Evolutionary conservation across 2,329 filamentous ascomycete genomes (phyloP), one percentile per base, ranked within the genome.

Genomic region (Pyrenochaeta sp.): DNA sequence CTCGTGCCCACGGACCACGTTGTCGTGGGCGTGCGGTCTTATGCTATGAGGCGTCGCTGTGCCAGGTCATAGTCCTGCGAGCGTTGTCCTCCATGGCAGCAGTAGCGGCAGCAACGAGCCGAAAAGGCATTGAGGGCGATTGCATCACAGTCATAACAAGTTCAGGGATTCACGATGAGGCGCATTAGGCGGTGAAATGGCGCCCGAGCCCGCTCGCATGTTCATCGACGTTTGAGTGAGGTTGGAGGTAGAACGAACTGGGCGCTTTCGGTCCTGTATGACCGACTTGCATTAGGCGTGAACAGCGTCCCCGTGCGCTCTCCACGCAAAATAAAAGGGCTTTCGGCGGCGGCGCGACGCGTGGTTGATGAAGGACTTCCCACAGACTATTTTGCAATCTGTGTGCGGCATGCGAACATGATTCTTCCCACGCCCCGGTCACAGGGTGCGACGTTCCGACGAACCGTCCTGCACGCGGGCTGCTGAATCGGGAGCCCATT

Each of bases 261-360:
- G 62, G 61, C 66, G 64, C 8, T 24, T 64, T 67, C 59, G 70
- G 68, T 64, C 61, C 62, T 60, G 71, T 71, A 71, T 60, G 65
- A 67, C 71, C 68, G 68, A 73, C 60, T 63, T 72, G 74, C 75
- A 76, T 76, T 72, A 75, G 72, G 67, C 66, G 66, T 69, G 72
- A 71, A 72, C 72, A 70, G 66, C 65, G 67, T 71, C 73, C 71
- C 73, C 72, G 71, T 73, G 68, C 73, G 62, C 57, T 67, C 65
- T 72, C 72, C 64, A 62, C 59, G 61, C 59, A n/a, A 34, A 59
- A 62, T 63, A 62, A 64, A 64, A 63, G 72, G 61, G 61, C 61
- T 13, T 62, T 60, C 51, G 55, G 61, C 61, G 54, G 64, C 61
- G 64, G 55, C 54, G 52, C 49, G 25, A 53, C 42, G 50, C 50